Evolutionary conservation across 2,329 filamentous ascomycete species (phyloP).

Genomic region (Beauveria pseudobassiana): DNA sequence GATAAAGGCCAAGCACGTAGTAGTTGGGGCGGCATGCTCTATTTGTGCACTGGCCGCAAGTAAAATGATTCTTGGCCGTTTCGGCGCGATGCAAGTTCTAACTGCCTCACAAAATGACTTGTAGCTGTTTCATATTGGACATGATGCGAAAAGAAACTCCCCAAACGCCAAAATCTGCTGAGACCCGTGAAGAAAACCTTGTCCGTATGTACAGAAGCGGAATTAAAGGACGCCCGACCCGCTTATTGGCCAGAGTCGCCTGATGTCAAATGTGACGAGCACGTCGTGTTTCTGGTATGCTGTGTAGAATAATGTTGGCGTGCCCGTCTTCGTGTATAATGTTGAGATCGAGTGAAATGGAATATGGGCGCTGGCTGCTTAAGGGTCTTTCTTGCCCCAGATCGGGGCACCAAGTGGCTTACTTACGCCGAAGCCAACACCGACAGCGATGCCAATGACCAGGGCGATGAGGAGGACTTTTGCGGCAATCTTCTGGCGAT

Average conservation of each 20-base stretch:
- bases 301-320: not conserved
- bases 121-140: slow-evolving; percentile 10
- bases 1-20: no score
- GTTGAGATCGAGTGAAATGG: not conserved
- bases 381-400: slow-evolving; percentile 36
- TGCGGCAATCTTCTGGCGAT: slow-evolving; percentile 44
- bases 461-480: slow-evolving; percentile 48
- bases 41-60: slow-evolving; percentile 7
- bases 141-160: slow-evolving; percentile 18
- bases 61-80: not conserved
- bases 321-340: slow-evolving; percentile 1
- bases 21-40: not conserved
- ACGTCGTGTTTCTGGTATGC: not conserved
- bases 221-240: slow-evolving; percentile 7
- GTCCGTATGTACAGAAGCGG: slow-evolving; percentile 9
- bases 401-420: slow-evolving; percentile 53
- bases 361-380: not conserved
- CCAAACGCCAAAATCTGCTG: slow-evolving; percentile 19
- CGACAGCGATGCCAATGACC: slow-evolving; percentile 46
- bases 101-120: slow-evolving; percentile 8
- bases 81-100: slow-evolving; percentile 1
- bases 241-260: slow-evolving; percentile 6
- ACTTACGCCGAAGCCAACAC: slow-evolving; percentile 53
- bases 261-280: not conserved
- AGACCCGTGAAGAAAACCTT: not conserved